Conservation (phyloP, 805 yeast species). For the Kluyveromyces siamensis region DNA sequence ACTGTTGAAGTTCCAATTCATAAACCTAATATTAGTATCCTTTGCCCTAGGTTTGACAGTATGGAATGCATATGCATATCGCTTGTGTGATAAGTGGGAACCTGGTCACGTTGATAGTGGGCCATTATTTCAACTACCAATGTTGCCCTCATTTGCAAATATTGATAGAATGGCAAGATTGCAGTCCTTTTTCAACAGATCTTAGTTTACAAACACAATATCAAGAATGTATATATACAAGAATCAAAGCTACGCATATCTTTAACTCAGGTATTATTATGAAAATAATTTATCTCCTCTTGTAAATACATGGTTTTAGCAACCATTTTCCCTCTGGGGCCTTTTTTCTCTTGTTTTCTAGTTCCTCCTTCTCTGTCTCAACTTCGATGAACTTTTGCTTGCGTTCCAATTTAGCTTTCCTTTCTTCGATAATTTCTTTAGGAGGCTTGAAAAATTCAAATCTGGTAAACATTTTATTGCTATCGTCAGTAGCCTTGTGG, state of each 20-base stretch:
- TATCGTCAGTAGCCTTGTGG: slow-evolving; percentile 78
- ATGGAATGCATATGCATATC: slow-evolving; percentile 84
- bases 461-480: slow-evolving; percentile 87
- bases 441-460: slow-evolving; percentile 91
- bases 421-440: slow-evolving; percentile 52
- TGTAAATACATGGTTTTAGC: slow-evolving; percentile 92
- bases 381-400: slow-evolving; percentile 62
- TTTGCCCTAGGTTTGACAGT: slow-evolving; percentile 65
- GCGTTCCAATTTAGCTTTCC: slow-evolving; percentile 51
- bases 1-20: slow-evolving; percentile 63
- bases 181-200: slow-evolving; percentile 18
- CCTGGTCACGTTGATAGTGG: slow-evolving; percentile 10
- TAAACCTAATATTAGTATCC: slow-evolving; percentile 51
- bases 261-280: neutral
- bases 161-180: slow-evolving; percentile 17
- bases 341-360: slow-evolving; percentile 44
- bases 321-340: slow-evolving; percentile 79
- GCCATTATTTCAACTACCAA: slow-evolving; percentile 10
- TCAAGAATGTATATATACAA: slow-evolving; percentile 1
- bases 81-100: slow-evolving; percentile 87
- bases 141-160: slow-evolving; percentile 20
- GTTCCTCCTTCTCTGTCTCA: slow-evolving; percentile 52
- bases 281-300: slow-evolving; percentile 49
- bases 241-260: neutral
- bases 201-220: neutral